Percentiles rank a stretch among this genome's conserved stretches.
These are phyloP conservation scores for Pittosporum tobira DNA, from an alignment of 129 eudicot species.

Conservation along the genomic window DNA sequence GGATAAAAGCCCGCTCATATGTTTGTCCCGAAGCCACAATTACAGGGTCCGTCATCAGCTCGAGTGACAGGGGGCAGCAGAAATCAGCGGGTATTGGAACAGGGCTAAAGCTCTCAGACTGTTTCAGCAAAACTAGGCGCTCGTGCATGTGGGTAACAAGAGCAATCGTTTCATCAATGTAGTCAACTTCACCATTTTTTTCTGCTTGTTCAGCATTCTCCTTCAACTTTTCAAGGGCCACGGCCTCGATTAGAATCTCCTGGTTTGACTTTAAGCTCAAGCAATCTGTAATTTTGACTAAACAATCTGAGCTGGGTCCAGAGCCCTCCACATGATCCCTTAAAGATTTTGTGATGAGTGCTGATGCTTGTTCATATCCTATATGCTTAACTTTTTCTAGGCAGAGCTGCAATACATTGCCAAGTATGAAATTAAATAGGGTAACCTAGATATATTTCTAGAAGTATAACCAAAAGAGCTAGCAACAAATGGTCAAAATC, in stretches of 20 bases:
- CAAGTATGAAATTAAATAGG: slow-evolving; percentile 1
- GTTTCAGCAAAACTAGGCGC: slow-evolving; percentile 46
- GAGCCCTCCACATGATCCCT: slow-evolving; percentile 60
- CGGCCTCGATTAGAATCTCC: slow-evolving; percentile 78
- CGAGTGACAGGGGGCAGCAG: slow-evolving; percentile 92
- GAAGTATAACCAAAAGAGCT: no score
- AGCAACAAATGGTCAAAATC: no score
- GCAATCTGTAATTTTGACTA: slow-evolving; percentile 51
- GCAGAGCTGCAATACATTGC: slow-evolving; percentile 38
- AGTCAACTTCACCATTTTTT: slow-evolving; percentile 57
- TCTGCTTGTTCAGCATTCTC: slow-evolving; percentile 81
- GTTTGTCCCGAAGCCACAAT: slow-evolving; percentile 96
- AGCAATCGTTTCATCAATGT: slow-evolving; percentile 58
- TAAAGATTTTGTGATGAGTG: slow-evolving; percentile 41
- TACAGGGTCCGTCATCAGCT: slow-evolving; percentile 93
- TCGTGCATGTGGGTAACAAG: slow-evolving; percentile 75
- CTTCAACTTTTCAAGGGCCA: slow-evolving; percentile 85
- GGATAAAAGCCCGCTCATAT: slow-evolving; percentile 72
- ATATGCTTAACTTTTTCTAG: slow-evolving; percentile 54
- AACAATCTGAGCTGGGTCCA: slow-evolving; percentile 45
- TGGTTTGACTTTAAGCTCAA: slow-evolving; percentile 66
- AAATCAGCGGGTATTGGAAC: slow-evolving; percentile 78
- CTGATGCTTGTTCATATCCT: slow-evolving; percentile 39
- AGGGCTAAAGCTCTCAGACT: slow-evolving; percentile 44
- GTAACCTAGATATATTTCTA: background rate